Base-by-base conservation (phyloP, 768 basidiomycete genomes). In the Kwoniella sp. region DNA sequence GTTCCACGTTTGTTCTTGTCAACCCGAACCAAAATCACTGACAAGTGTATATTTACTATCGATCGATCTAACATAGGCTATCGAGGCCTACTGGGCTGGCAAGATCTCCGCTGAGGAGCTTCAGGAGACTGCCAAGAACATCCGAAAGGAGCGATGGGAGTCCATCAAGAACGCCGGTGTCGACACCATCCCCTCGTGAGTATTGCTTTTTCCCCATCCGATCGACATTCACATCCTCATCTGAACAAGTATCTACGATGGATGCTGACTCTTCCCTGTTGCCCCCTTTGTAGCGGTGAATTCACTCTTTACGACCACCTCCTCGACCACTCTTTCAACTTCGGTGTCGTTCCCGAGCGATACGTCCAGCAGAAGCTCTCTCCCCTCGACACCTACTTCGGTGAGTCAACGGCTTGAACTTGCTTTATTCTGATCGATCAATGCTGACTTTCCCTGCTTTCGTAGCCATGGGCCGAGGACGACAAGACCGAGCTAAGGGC, bases 271-370 rank as follows among this genome's bases (percentile, higher is more conserved):
- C 33, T 33, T 5, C 7, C 40, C 17, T 19, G 10, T 6, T 44
- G 17, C 8, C 36, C 44, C 33, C 52, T n/a, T 70, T 27, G 52
- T 74, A 99, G 96, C 76, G 95, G 95, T 76, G 96, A 98, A 79
- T 99, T 99, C 82, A 90, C 96, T 33, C 87, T 99, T 67, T 99
- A 97, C 81, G 95, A 97, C 82, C 95, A 98, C 81, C 91, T 97
- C 80, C 88, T 98, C 76, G 95, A 98, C 83, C 92, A 95, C 83
- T 92, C 92, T 68, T 87, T 89, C 66, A 88, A 90, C 49, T 95
- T 99, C 86, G 96, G 97, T 80, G 92, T 90, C 77, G 90, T 99
- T 81, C 95, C 95, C 71, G 87, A 90, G 82, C 91, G 94, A 71
- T 99, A 98, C 81, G 83, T 86, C 64, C 88, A 89, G 56, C 89